Conservation (phyloP, 305 asterid genomes). For the Striga hermonthica region DNA sequence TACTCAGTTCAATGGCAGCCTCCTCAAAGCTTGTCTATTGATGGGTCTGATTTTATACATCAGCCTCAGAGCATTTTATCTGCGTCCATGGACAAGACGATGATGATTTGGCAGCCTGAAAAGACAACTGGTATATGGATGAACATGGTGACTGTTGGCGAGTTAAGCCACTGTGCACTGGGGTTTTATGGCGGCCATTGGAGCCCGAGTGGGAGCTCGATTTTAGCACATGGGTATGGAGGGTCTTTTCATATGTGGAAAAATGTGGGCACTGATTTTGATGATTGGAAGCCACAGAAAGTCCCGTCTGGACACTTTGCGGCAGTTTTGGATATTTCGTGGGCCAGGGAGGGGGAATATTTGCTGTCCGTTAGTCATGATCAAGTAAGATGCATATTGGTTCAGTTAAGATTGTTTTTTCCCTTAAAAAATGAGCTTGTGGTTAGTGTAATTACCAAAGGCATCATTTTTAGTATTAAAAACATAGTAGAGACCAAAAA, state of each 20-base stretch:
- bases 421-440: too few relatives aligned
- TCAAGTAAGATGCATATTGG: conserved; percentile 56
- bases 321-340: conserved; percentile 74
- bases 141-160: conserved; percentile 94
- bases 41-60: conserved; percentile 43
- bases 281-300: conserved; percentile 92
- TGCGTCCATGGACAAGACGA: conserved; percentile 97
- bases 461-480: too few relatives aligned
- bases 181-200: conserved; percentile 97
- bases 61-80: conserved; percentile 91
- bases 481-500: too few relatives aligned
- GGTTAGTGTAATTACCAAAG: too few relatives aligned
- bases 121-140: conserved; percentile 93
- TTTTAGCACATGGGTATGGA: conserved; percentile 96
- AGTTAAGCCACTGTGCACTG: conserved; percentile 85
- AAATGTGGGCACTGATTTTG: conserved; percentile 65
- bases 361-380: conserved; percentile 89
- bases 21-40: conserved; percentile 47
- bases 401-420: not conserved
- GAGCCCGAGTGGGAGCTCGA: conserved; percentile 68
- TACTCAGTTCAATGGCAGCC: conserved; percentile 98
- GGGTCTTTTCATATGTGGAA: conserved; percentile 94
- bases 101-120: conserved; percentile 99
- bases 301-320: conserved; percentile 98
- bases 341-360: conserved; percentile 80